Conservation (phyloP, 345 rosid genomes). For the Clausena lansium region DNA sequence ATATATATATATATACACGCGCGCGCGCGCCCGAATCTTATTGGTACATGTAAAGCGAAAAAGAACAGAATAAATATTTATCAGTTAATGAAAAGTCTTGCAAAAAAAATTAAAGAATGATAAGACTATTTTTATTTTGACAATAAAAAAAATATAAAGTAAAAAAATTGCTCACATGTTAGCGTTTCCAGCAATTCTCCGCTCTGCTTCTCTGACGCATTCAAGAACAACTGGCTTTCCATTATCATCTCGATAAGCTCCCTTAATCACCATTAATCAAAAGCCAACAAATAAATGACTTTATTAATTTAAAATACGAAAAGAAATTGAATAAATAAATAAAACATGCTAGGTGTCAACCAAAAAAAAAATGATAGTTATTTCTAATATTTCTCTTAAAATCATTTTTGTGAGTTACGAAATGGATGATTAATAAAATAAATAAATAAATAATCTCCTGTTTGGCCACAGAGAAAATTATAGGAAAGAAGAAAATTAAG, state of each 20-base stretch:
- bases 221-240: constrained; percentile 92
- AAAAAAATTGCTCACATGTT: constrained; percentile 53
- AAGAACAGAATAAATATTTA: constrained; percentile 6
- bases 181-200: constrained; percentile 68
- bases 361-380: neutral
- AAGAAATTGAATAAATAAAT: neutral
- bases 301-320: neutral
- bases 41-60: neutral
- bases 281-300: neutral
- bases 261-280: constrained; percentile 35
- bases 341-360: too few relatives aligned
- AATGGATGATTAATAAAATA: neutral
- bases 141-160: neutral
- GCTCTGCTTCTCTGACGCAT: constrained; percentile 91
- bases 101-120: too few relatives aligned
- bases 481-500: neutral
- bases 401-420: neutral
- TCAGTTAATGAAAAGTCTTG: neutral
- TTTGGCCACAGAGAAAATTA: neutral
- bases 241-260: constrained; percentile 93
- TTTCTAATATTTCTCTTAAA: neutral
- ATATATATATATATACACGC: too few relatives aligned
- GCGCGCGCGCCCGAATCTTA: too few relatives aligned
- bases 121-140: neutral
- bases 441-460: neutral